These are phyloP conservation scores for Nepenthes gracilis DNA, from an alignment of 148 eudicot species.

Conservation along the genomic window DNA sequence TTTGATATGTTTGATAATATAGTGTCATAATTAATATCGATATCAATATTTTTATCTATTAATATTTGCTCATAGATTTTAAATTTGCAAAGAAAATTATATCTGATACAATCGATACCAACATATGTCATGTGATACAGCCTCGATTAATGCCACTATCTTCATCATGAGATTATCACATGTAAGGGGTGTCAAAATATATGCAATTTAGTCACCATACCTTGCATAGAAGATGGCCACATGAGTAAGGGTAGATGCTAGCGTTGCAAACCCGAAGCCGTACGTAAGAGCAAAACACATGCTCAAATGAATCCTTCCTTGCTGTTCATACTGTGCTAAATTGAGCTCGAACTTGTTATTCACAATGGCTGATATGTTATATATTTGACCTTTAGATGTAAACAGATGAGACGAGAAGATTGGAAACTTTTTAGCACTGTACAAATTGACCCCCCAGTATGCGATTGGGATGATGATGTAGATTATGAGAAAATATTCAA, in stretches of 20 bases:
- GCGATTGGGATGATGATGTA: conserved; percentile 60
- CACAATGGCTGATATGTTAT: conserved; percentile 66
- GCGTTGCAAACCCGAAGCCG: conserved; percentile 87
- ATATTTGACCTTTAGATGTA: conserved; percentile 49
- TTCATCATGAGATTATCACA: too few relatives aligned
- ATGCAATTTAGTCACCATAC: conserved; percentile 14
- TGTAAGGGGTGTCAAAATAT: too few relatives aligned
- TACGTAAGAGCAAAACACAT: conserved; percentile 84
- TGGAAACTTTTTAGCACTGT: conserved; percentile 56
- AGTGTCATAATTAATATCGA: too few relatives aligned
- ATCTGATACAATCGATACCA: too few relatives aligned
- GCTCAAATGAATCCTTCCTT: conserved; percentile 76
- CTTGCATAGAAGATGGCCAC: conserved; percentile 79
- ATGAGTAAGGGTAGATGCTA: conserved; percentile 76
- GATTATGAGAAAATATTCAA: conserved; percentile 52
- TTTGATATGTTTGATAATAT: too few relatives aligned
- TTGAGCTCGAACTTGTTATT: conserved; percentile 69
- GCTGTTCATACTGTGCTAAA: conserved; percentile 28
- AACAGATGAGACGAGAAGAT: conserved; percentile 81
- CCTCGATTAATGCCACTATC: too few relatives aligned
- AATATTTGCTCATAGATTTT: too few relatives aligned
- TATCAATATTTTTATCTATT: too few relatives aligned
- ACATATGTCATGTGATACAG: too few relatives aligned
- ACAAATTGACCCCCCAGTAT: conserved; percentile 81
- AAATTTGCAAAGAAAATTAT: too few relatives aligned